A percentile compares a stretch with the other conserved stretches of the same genome.
Evolutionary conservation across 108 stramenopile species (phyloP).

Genomic region (Epipyxis sp.): DNA sequence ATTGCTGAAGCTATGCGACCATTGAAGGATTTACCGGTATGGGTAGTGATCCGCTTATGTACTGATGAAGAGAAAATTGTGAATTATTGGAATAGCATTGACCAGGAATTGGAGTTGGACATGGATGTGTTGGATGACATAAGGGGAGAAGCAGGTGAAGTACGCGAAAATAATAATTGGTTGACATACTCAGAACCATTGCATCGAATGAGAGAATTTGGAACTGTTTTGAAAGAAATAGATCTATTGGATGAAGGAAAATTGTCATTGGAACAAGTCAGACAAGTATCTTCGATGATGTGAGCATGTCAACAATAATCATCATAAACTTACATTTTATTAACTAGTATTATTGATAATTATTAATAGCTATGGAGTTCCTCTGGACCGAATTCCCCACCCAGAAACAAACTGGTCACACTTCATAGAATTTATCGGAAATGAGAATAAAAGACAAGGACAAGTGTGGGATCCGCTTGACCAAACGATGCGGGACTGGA

Average conservation of each 20-base stretch:
- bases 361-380: no score
- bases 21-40: conserved; percentile 70
- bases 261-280: conserved; percentile 9
- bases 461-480: no score
- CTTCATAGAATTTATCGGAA: no score
- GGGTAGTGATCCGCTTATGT: conserved; percentile 80
- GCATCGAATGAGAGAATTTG: conserved; percentile 79
- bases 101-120: conserved; percentile 68
- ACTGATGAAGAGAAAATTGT: conserved; percentile 74
- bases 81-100: conserved; percentile 74
- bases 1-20: conserved; percentile 55
- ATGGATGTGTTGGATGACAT: conserved; percentile 82
- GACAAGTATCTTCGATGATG: no score
- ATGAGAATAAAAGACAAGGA: no score
- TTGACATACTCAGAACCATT: conserved; percentile 77
- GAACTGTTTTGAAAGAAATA: conserved; percentile 70
- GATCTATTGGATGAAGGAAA: conserved; percentile 71
- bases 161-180: conserved; percentile 73
- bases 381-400: no score
- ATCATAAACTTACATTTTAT: no score
- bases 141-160: conserved; percentile 71
- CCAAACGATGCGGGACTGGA: no score
- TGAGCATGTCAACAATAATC: no score
- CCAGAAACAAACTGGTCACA: no score
- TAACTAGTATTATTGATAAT: no score